Conservation (phyloP, 805 yeast species). For the Sungouiozyma intestinalis region DNA sequence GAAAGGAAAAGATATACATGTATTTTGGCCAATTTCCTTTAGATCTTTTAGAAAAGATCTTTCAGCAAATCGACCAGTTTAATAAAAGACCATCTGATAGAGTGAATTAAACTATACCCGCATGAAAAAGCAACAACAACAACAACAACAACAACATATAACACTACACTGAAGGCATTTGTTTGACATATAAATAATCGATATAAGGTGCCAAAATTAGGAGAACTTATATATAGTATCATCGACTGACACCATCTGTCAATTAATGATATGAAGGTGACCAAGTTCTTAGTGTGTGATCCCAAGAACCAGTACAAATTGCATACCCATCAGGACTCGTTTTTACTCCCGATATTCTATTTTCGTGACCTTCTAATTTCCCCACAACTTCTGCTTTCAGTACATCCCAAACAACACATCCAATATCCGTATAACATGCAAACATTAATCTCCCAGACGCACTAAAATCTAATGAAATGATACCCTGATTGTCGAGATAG, state of each 20-base stretch:
- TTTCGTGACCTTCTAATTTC: constrained; percentile 51
- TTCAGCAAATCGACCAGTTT: not conserved
- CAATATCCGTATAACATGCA: constrained; percentile 64
- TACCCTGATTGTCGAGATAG: constrained; percentile 52
- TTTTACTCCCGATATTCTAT: constrained; percentile 50
- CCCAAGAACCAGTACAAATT: constrained; percentile 75
- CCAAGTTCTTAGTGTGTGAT: constrained; percentile 62
- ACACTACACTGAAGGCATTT: no score
- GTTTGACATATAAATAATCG: no score
- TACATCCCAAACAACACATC: constrained; percentile 70
- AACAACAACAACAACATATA: not conserved
- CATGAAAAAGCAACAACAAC: not conserved
- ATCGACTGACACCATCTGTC: constrained; percentile 3
- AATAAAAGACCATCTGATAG: not conserved
- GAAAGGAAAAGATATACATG: constrained; percentile 16
- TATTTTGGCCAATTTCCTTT: constrained; percentile 20
- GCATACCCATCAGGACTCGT: constrained; percentile 68
- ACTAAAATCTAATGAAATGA: constrained; percentile 63
- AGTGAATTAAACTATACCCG: not conserved
- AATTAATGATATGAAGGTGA: constrained; percentile 25
- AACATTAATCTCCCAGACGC: constrained; percentile 64
- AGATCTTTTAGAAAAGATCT: constrained; percentile 9
- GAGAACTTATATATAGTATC: not conserved
- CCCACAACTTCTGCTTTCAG: constrained; percentile 58
- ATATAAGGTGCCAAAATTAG: not conserved